Evolutionary conservation across 1,284 basidiomycete species (phyloP), one percentile per base, ranked within the genome.

Genomic region (Chiua sp.): DNA sequence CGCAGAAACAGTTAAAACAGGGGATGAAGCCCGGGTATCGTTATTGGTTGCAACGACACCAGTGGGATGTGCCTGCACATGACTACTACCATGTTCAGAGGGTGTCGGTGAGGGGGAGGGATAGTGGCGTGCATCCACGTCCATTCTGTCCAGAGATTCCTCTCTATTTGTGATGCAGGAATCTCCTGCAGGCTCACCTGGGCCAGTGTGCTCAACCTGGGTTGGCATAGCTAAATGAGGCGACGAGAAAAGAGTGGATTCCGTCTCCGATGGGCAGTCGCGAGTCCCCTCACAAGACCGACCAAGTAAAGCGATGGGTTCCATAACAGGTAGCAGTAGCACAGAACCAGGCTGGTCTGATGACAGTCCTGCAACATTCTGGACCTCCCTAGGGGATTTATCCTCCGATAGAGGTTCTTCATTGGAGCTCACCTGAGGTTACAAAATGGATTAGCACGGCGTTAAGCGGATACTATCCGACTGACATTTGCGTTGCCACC

Each of bases 81-180:
- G 66, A 42, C 55, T 65, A 47, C 72, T 73, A 20, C 68, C 73
- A 12, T 66, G 72, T 46, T 75, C 73, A 0, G 73, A 75, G 1
- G 72, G 72, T 2, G 74, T 64, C 3, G 66, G 68, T 1, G 71
- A 75, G 20, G 74, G 72, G 1, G 59, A 55, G 15, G 57, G 15
- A 28, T 51, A 54, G 44, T 33, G 60, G 32, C n/a, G 49, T 32
- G 13, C 10, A 35, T 28, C 53, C 15, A 35, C 35, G 23, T 39
- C 37, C 18, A n/a, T 7, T 10, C 18, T 22, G n/a, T 59, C 55
- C 4, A 18, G 23, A 22, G 20, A 13, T 18, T 49, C 59, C 30
- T 59, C 59, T 32, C 32, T 51, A 12, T 23, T 23, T 10, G 32
- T 47, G 44, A 33, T 28, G 5, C 30, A 3, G 4, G 37, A 5